Conservation (phyloP, 1,284 basidiomycete species). For the Tetrapyrgos nigripes region DNA sequence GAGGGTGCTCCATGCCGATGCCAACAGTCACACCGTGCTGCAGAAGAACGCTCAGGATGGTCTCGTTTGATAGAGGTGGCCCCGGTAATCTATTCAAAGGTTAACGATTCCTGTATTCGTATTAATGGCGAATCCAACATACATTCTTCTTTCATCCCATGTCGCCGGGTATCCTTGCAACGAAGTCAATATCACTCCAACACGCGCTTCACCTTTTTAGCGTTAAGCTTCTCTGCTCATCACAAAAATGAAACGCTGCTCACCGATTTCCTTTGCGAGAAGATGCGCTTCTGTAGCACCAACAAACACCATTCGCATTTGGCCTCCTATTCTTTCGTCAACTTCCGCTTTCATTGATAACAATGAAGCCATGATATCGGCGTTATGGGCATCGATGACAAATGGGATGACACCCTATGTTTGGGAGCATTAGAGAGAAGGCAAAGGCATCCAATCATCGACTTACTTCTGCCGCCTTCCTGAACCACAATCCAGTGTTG, state of each 20-base stretch:
- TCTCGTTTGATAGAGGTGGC: slow-evolving; percentile 75
- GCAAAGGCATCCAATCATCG: background rate
- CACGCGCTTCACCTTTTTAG: slow-evolving; percentile 50
- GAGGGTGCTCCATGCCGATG: slow-evolving; percentile 68
- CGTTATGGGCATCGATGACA: slow-evolving; percentile 73
- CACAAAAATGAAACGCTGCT: slow-evolving; percentile 18
- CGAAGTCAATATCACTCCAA: slow-evolving; percentile 73
- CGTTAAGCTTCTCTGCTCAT: background rate
- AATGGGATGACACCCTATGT: slow-evolving; percentile 60
- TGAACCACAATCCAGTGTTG: slow-evolving; percentile 60
- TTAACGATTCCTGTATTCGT: background rate
- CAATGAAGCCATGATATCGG: slow-evolving; percentile 81
- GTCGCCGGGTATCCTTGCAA: slow-evolving; percentile 63
- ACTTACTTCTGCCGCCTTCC: slow-evolving; percentile 63
- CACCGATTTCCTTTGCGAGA: slow-evolving; percentile 76
- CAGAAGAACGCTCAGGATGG: slow-evolving; percentile 64
- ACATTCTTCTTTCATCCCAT: slow-evolving; percentile 78
- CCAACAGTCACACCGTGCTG: slow-evolving; percentile 75
- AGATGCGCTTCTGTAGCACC: slow-evolving; percentile 81
- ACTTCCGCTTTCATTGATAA: slow-evolving; percentile 77
- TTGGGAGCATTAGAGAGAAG: background rate
- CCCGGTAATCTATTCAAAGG: slow-evolving; percentile 59
- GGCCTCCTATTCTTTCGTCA: slow-evolving; percentile 61
- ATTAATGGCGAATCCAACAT: slow-evolving; percentile 42
- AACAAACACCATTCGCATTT: slow-evolving; percentile 68